Conservation (phyloP, 2,329 filamentous ascomycete genomes). For the Aschersonia sp. region DNA sequence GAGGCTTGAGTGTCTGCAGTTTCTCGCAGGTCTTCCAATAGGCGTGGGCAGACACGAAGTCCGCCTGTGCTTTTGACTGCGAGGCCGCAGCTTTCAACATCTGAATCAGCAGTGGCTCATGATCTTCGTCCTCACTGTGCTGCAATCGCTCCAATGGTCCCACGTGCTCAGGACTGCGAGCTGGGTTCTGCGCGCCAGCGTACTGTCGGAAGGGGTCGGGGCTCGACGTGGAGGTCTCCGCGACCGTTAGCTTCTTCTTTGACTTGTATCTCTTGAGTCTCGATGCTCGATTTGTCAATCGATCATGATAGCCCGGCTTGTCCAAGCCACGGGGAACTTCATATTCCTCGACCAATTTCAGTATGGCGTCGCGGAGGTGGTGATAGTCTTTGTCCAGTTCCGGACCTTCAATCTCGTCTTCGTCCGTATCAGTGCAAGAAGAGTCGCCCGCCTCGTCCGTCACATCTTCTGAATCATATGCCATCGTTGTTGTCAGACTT, state of each 20-base stretch:
- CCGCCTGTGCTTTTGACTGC: slow-evolving; percentile 62
- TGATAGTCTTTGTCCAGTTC: slow-evolving; percentile 70
- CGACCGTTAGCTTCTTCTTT: slow-evolving; percentile 41
- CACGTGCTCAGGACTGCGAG: no score
- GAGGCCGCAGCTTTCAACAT: slow-evolving; percentile 67
- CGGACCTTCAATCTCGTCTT: slow-evolving; percentile 41
- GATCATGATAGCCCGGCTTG: slow-evolving; percentile 41
- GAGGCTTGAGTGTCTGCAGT: slow-evolving; percentile 46
- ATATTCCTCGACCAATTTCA: slow-evolving; percentile 69
- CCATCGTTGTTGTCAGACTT: slow-evolving; percentile 55
- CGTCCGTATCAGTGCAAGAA: slow-evolving; percentile 43
- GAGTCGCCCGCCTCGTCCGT: slow-evolving; percentile 50
- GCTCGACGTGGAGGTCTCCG: slow-evolving; percentile 36
- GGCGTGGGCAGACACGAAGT: slow-evolving; percentile 70
- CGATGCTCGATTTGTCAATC: slow-evolving; percentile 57
- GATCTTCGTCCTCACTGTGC: slow-evolving; percentile 15
- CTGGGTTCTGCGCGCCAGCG: background rate
- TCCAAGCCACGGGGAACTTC: slow-evolving; percentile 59
- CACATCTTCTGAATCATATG: slow-evolving; percentile 53
- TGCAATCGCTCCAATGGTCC: no score
- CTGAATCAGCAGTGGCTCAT: slow-evolving; percentile 44
- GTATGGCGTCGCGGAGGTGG: slow-evolving; percentile 63
- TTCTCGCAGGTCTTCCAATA: slow-evolving; percentile 76
- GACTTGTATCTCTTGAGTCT: slow-evolving; percentile 44
- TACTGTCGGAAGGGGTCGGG: slow-evolving; percentile 41